Evolutionary conservation across 192 early-diverging fungal genomes (phyloP), one percentile per base, ranked within the genome.

Genomic region (Mortierella claussenii): DNA sequence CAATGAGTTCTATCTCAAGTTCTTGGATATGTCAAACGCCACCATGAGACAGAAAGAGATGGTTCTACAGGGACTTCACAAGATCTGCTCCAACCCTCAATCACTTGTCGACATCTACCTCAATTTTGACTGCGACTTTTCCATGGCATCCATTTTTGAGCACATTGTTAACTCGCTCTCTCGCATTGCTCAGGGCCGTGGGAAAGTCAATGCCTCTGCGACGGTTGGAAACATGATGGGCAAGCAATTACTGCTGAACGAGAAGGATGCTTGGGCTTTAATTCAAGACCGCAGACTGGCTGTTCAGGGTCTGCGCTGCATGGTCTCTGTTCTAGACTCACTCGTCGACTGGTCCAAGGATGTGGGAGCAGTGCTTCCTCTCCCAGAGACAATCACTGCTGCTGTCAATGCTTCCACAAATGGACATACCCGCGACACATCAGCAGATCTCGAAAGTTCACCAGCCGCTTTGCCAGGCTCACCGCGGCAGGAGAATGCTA

Each of bases 71-170:
- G 81, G 89, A 8, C 80, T 97, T 32, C 75, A 80, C 24, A 83
- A 90, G 26, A 87, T 96, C 27, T 81, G 94, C 45, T 71, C 84
- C 34, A 90, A 93, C 30, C 91, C 93, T 21, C 85, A 89, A 45
- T 79, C 92, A 17, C 80, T 96, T 2, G 92, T 97, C 17, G 96
- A 97, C 64, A 87, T 97, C 54, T 97, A 96, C 60, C 85, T 97
- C 15, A 97, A 97, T 83, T 96, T 95, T 71, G 96, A 97, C 78
- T 97, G 96, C 67, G 88, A 93, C 57, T 82, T 89, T 76, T 87
- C 91, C 17, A 86, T 88, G 62, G 88, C 91, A 52, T 96, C 94
- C 42, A 87, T 96, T 56, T 97, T 93, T 86, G 95, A 97, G 80
- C 86, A 91, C 7, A 83, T 96, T 51, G 90, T 95, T 30, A 91